Conservation (phyloP, 208 protist genomes). For the Paratrypanosoma confusum region DNA sequence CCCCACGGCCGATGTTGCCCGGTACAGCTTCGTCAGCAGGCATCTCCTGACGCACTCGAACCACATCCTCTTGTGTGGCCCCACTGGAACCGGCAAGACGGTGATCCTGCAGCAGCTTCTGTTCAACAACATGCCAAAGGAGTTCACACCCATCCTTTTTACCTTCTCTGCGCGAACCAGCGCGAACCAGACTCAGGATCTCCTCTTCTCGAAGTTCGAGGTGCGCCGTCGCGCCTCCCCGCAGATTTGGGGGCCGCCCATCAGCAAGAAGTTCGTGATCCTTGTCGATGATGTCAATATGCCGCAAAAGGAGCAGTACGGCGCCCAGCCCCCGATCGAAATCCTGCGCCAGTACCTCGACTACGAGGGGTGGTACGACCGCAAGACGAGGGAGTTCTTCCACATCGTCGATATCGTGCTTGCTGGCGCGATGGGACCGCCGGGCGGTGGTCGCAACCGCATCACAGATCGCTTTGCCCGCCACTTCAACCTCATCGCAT, state of each 20-base stretch:
- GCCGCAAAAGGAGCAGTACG: conserved; percentile 96
- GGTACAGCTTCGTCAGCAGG: conserved; percentile 93
- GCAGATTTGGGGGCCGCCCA: conserved; percentile 93
- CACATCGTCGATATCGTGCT: conserved; percentile 93
- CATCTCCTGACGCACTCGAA: conserved; percentile 83
- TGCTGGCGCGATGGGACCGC: conserved; percentile 94
- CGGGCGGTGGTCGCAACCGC: conserved; percentile 93
- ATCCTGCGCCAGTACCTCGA: conserved; percentile 98
- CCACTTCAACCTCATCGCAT: conserved; percentile 97
- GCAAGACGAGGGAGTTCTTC: conserved; percentile 89
- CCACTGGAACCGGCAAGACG: conserved; percentile 97
- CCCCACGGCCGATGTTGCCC: conserved; percentile 94
- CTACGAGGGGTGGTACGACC: conserved; percentile 96
- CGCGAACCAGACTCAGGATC: conserved; percentile 95
- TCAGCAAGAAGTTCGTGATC: conserved; percentile 95
- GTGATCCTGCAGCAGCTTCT: conserved; percentile 92
- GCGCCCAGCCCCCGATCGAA: conserved; percentile 98
- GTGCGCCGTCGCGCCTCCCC: conserved; percentile 89
- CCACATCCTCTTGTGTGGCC: conserved; percentile 93
- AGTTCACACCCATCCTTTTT: conserved; percentile 94
- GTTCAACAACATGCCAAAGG: conserved; percentile 88
- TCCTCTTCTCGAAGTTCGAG: conserved; percentile 96
- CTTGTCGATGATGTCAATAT: conserved; percentile 99
- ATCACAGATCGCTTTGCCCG: conserved; percentile 95
- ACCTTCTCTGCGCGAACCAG: conserved; percentile 97